These are phyloP conservation scores for Rhizopogon vulgaris DNA, from an alignment of 768 basidiomycete genomes.

Conservation along the genomic window DNA sequence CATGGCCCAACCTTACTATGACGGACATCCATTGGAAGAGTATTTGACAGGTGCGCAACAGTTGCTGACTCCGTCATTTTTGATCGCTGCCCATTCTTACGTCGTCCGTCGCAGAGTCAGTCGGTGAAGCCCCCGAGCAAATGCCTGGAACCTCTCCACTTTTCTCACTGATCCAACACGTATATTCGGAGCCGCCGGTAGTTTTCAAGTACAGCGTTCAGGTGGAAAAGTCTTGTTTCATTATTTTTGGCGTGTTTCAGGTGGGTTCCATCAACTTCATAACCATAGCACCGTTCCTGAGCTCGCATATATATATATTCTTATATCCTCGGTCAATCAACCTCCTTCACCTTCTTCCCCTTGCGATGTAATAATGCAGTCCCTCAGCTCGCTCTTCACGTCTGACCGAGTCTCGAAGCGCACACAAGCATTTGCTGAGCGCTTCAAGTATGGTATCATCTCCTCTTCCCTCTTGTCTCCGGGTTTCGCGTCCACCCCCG, in stretches of 20 bases:
- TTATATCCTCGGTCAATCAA: background rate
- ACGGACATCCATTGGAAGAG: slow-evolving; percentile 69
- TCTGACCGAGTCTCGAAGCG: slow-evolving; percentile 29
- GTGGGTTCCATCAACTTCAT: slow-evolving; percentile 25
- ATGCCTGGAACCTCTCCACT: slow-evolving; percentile 52
- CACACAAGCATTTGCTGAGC: slow-evolving; percentile 57
- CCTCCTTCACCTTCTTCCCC: slow-evolving; percentile 4
- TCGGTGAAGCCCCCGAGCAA: slow-evolving; percentile 45
- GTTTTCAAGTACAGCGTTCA: slow-evolving; percentile 15
- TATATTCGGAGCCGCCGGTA: slow-evolving; percentile 6
- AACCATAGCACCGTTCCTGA: slow-evolving; percentile 12
- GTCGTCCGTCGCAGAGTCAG: slow-evolving; percentile 37
- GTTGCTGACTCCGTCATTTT: slow-evolving; percentile 2
- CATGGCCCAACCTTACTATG: slow-evolving; percentile 77
- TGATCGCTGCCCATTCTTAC: slow-evolving; percentile 3
- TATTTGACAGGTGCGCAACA: slow-evolving; percentile 56
- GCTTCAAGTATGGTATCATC: slow-evolving; percentile 80
- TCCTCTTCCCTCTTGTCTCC: slow-evolving; percentile 71
- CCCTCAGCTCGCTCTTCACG: slow-evolving; percentile 30
- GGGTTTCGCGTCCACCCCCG: slow-evolving; percentile 39
- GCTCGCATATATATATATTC: background rate
- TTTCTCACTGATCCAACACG: slow-evolving; percentile 19
- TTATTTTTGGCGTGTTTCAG: slow-evolving; percentile 23
- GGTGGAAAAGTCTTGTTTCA: slow-evolving; percentile 22
- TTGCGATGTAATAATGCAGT: slow-evolving; percentile 22